Evolutionary conservation across 2,329 filamentous ascomycete genomes (phyloP), one percentile per base, ranked within the genome.

Genomic region (Didymella lethalis): DNA sequence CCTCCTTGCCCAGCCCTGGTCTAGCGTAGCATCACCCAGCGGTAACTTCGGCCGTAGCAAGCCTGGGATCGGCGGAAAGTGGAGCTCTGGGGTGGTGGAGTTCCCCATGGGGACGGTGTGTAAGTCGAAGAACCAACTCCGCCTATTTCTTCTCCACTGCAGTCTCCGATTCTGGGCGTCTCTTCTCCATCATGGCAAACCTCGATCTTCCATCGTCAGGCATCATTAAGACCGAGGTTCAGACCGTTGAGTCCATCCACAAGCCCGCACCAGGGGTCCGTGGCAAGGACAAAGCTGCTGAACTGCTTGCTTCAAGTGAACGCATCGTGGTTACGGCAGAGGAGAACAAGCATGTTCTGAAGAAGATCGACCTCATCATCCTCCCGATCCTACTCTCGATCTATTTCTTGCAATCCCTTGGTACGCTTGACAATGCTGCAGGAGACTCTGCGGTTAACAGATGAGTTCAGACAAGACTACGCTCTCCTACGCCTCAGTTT

Each of bases 401-500:
- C 20, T 89, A 89, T 73, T 88, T 86, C 67, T 79, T 89, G 0
- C 87, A 89, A 63, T 49, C 47, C 2, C 47, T 49, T 3, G 47
- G 34, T 40, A 49, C 14, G 29, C 26, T 23, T 3, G 16, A 7
- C 31, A 0, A 12, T 8, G 7, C 34, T 12, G 26, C n/a, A 11
- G n/a, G 14, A 25, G 29, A 11, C 7, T 36, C 7, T 10, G 25
- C 6, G 10, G 28, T 20, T 36, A 18, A 25, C 46, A 16, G 29
- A 41, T 26, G 31, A 83, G 82, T 11, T 78, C 88, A 6, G 87
- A 89, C 76, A 89, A 89, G 72, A 83, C 85, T 0, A 86, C 85
- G 0, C 78, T 89, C 2, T 79, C 76, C 2, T 89, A 88, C 65
- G 85, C 85, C 2, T 87, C 86, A 0, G 84, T 89, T 11, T 89